Evolutionary conservation across 495 filamentous ascomycete genomes (phyloP).

Genomic region (Parmelia sp.): DNA sequence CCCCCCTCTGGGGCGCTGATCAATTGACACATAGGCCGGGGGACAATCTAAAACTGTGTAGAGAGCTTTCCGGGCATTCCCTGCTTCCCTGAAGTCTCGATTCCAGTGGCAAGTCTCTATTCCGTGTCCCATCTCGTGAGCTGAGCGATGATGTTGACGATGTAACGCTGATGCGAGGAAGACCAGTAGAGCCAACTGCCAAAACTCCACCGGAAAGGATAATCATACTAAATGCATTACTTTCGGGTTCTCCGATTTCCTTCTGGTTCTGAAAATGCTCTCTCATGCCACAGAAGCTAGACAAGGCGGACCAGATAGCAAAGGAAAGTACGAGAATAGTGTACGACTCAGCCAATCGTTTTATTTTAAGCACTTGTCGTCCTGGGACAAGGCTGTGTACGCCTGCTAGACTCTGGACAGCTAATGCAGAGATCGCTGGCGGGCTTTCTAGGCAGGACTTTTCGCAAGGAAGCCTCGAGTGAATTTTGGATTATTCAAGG

Average conservation of each 20-base stretch:
- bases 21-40: constrained; percentile 65
- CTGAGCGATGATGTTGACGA: background rate
- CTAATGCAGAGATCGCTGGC: constrained; percentile 66
- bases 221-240: constrained; percentile 63
- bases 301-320: constrained; percentile 40
- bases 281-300: constrained; percentile 70
- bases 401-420: constrained; percentile 56
- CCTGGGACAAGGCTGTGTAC: constrained; percentile 61
- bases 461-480: constrained; percentile 46
- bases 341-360: constrained; percentile 86
- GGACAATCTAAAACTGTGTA: constrained; percentile 76
- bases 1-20: constrained; percentile 75
- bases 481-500: background rate
- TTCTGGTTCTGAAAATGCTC: constrained; percentile 65
- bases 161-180: background rate
- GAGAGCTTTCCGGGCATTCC: background rate
- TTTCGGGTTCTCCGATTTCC: constrained; percentile 72
- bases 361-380: constrained; percentile 67
- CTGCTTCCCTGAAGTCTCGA: background rate
- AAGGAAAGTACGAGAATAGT: constrained; percentile 65
- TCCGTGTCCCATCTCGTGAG: background rate
- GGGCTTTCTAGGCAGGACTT: constrained; percentile 69
- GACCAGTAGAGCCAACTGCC: constrained; percentile 54
- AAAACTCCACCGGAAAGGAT: constrained; percentile 69
- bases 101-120: background rate